Base-by-base conservation (phyloP, 2,329 filamentous ascomycete genomes). In the Beauveria varroae region DNA sequence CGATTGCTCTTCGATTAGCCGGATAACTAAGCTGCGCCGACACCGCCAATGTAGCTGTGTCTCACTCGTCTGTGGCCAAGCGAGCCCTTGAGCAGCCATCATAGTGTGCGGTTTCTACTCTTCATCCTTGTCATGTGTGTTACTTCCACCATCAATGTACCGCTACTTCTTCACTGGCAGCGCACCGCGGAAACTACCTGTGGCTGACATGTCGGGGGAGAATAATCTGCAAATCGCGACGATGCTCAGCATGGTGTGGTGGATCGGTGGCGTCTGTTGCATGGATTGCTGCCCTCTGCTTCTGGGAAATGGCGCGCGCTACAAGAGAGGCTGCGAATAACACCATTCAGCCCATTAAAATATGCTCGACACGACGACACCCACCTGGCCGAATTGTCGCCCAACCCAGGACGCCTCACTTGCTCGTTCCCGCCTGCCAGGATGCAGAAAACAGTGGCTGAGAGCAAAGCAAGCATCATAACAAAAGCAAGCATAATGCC, bases 181-280 rank as follows among this genome's bases (percentile, higher is more conserved):
- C 28, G 9, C 16, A 14, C 28, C 30, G 18, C 28, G 51, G 34
- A 16, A 14, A 37, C 40, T 56, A 28, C 18, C 7, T 34, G 26
- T 26, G 56, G 55, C 30, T 26, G 44, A 18, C 37, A 52, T 30
- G 47, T 46, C 40, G 57, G 49, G 20, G 24, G 34, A 50, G 44
- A 28, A 40, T 50, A 49, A 61, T 61, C 59, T 61, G 59, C 59
- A 61, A 61, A 61, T 61, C 58, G 50, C 34, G 46, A 52, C 53
- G 60, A 51, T 57, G 28, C 60, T 34, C 18, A 43, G 53, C 34
- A 37, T 57, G 60, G 60, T 61, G 60, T 57, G 60, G 60, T 57
- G 60, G 60, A 61, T 57, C 60, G 52, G 52, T 61, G 60, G 60
- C 53, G 53, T 44, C 44, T 57, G 43, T 3, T 26, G 34, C 59